Evolutionary conservation across 2,329 filamentous ascomycete genomes (phyloP), one percentile per base, ranked within the genome.

Genomic region (Ascomycota sp.): DNA sequence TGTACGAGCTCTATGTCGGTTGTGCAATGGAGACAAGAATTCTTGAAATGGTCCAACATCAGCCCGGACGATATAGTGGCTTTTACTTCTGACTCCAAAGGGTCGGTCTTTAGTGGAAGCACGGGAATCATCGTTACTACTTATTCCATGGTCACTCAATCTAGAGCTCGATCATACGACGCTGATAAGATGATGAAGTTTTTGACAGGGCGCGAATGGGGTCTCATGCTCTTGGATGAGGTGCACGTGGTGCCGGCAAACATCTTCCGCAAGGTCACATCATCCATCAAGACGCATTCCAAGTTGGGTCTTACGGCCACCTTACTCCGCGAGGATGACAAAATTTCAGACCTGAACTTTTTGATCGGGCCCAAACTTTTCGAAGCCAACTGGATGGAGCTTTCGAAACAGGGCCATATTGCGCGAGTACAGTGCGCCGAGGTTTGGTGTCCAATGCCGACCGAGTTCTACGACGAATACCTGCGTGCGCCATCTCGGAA

Each of bases 401-500:
- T 98, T 29, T 89, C 86, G 1, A 81, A 93, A 47, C 83, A 93
- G 55, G 89, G 89, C 1, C 84, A 93, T 49, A 98, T 98, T 51
- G 89, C 89, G 27, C 77, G 82, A 43, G 89, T 98, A 2, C 89
- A 98, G 53, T 98, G 89, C 53, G 89, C 89, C 10, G 89, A 98
- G 54, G 89, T 98, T 6, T 98, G 89, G 89, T 98, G 89, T 49
- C 83, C 86, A 2, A 98, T 98, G 89, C 92, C 89, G 0, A 89
- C 84, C 0, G 89, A 98, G 45, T 98, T 98, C 51, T 95, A 93
- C 53, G 76, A 82, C 12, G 82, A 95, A 51, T 98, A 95, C 55
- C 68, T 95, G 38, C 69, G 71, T 39, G 73, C 72, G 9, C 71
- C 70, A 11, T 53, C 58, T 2, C 55, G 59, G 7, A 58, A 59